Evolutionary conservation across 2,329 filamentous ascomycete genomes (phyloP).

Genomic region (Alternaria brassicicola): DNA sequence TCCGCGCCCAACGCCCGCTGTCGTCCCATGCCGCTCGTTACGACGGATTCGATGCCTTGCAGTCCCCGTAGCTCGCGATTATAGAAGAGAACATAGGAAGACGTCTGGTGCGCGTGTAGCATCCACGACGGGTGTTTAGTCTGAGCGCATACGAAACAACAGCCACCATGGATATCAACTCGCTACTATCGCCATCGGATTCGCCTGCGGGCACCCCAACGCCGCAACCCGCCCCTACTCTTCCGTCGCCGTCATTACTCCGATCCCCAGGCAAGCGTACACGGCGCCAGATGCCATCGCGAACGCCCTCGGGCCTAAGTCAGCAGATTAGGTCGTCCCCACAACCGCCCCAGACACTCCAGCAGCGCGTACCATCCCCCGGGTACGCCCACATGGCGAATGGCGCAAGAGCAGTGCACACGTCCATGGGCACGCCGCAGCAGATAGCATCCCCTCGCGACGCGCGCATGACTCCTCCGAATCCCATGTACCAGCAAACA

Average conservation of each 20-base stretch:
- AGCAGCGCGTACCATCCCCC: constrained; percentile 40
- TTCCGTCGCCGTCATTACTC: constrained; percentile 34
- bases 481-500: constrained; percentile 47
- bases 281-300: constrained; percentile 44
- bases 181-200: constrained; percentile 56
- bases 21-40: constrained; percentile 33
- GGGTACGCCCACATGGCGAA: constrained; percentile 37
- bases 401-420: constrained; percentile 39
- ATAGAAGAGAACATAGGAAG: constrained; percentile 8
- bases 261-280: constrained; percentile 42
- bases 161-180: constrained; percentile 56
- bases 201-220: constrained; percentile 48
- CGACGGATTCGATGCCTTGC: constrained; percentile 17
- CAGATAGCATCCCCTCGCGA: constrained; percentile 39
- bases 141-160: constrained; percentile 1
- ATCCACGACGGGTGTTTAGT: background rate
- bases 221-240: constrained; percentile 34
- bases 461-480: constrained; percentile 43
- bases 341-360: constrained; percentile 46
- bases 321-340: constrained; percentile 49
- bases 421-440: constrained; percentile 42
- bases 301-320: constrained; percentile 53
- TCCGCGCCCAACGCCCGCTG: constrained; percentile 14
- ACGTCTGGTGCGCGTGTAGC: constrained; percentile 8
- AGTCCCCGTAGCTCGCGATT: constrained; percentile 25